phyloP scores from a whole-genome alignment of 805 yeast genomes.

The Saccharomycopsis capsularis region DNA sequence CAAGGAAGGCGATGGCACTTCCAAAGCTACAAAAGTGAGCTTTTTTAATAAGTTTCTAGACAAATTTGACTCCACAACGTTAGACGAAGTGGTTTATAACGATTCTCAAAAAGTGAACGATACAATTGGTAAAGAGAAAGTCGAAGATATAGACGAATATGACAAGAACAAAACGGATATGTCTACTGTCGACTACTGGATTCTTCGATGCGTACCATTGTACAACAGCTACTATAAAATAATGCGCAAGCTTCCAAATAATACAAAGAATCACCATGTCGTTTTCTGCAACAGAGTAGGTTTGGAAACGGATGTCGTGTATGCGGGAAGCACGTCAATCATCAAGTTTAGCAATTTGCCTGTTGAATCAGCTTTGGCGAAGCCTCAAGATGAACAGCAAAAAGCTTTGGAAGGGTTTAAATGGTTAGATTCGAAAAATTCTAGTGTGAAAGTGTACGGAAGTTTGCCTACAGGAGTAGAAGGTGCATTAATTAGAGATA shows the following conservation, averaged over 20 bases:
- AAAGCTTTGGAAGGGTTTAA: conserved; percentile 5
- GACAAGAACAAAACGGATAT: conserved; percentile 33
- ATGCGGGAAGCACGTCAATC: conserved; percentile 60
- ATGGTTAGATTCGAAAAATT: conserved; percentile 35
- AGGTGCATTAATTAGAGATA: conserved; percentile 56
- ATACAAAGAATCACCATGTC: conserved; percentile 29
- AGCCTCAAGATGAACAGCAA: conserved; percentile 25
- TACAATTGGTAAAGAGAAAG: neutral
- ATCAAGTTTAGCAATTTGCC: conserved; percentile 37
- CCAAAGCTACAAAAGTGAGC: neutral
- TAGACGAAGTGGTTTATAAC: neutral
- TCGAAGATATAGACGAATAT: neutral
- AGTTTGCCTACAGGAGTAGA: conserved; percentile 57
- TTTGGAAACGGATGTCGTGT: conserved; percentile 59
- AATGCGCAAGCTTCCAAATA: neutral
- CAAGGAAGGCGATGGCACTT: neutral
- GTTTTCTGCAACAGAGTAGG: conserved; percentile 71
- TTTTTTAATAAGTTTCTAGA: neutral
- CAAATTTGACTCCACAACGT: neutral
- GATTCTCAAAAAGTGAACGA: neutral
- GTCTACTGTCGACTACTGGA: conserved; percentile 65
- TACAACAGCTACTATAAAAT: conserved; percentile 30
- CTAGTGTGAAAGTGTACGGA: conserved; percentile 49
- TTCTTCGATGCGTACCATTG: conserved; percentile 60
- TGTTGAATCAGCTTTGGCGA: conserved; percentile 1